phyloP scores from a whole-genome alignment of 192 early-diverging fungal species.

The Backusella sp. region DNA sequence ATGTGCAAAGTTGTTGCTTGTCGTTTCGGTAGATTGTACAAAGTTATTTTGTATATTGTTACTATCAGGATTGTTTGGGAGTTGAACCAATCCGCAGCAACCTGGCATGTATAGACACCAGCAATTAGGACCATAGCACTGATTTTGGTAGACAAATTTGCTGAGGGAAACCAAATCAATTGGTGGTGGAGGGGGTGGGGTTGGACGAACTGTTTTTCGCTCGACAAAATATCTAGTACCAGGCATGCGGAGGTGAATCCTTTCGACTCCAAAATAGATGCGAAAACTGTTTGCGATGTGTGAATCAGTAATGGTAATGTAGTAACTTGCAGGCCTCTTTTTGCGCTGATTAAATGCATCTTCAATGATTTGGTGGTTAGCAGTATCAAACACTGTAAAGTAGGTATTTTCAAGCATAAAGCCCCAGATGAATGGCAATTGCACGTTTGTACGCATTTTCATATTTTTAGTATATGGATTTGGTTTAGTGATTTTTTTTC shows the following conservation, averaged over 20 bases:
- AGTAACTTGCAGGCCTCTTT: slow-evolving; percentile 19
- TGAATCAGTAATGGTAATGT: slow-evolving; percentile 26
- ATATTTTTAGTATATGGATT: background rate
- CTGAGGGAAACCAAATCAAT: background rate
- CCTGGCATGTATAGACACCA: background rate
- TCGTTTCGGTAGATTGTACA: background rate
- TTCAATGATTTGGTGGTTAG: slow-evolving; percentile 30
- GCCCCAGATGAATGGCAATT: slow-evolving; percentile 21
- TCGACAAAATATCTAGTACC: slow-evolving; percentile 36
- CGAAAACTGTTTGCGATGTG: slow-evolving; percentile 12
- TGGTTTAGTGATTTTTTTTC: background rate
- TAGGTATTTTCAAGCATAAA: slow-evolving; percentile 37
- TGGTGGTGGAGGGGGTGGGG: background rate
- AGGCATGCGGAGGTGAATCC: slow-evolving; percentile 35
- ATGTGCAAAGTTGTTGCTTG: background rate
- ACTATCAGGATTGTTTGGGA: background rate
- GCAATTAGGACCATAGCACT: background rate
- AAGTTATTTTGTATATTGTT: background rate
- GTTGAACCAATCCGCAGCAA: background rate
- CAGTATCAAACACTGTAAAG: slow-evolving; percentile 29
- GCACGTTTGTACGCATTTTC: background rate
- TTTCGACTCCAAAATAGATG: slow-evolving; percentile 33
- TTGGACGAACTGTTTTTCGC: background rate
- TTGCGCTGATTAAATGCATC: slow-evolving; percentile 13
- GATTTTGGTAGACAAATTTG: background rate